Evolutionary conservation across 1,139 yeast species (phyloP), one percentile per base, ranked within the genome.

Genomic region (Saccharomyces hybrid): DNA sequence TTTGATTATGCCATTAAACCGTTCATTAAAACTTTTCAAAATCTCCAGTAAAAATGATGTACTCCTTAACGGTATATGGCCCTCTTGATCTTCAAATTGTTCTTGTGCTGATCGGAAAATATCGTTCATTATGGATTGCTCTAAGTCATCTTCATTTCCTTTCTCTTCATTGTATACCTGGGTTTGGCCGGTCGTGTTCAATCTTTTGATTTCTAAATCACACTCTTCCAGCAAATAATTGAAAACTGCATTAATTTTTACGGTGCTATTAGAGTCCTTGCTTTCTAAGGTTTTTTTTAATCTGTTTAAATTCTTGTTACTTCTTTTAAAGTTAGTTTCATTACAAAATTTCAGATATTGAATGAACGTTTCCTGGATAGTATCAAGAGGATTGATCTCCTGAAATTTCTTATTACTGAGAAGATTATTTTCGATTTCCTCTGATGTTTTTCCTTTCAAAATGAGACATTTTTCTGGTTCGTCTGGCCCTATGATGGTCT

Each of bases 141-240:
- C 49, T 14, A 47, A 47, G 16, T 23, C 16, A 28, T 19, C 29
- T 32, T 47, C 29, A 49, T 34, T 44, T 19, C 26, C 28, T 49
- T 28, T n/a, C 34, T 29, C 41, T 47, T 55, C 47, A 29, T 49
- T 23, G 46, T 27, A 23, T 46, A 42, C 19, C 44, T 42, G 32
- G 32, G 28, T 11, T 6, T 57, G 56, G 5, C 63, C 60, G 50
- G 58, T 53, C 19, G 55, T 56, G 5, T 55, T 52, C 11, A 61
- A 49, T 50, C 67, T 55, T 27, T 56, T 53, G 1, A 67, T 54
- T 52, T 68, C 71, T 19, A 60, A 41, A 28, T 58, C 57, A 14
- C 62, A 53, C 53, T 68, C 70, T 14, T 55, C 54, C 11, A 65
- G 9, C 11, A 67, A 48, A 48, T 62, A 68, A 27, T 57, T 55